Base-by-base conservation (phyloP, 2,329 filamentous ascomycete genomes). In the Thielaviopsis ethacetica region DNA sequence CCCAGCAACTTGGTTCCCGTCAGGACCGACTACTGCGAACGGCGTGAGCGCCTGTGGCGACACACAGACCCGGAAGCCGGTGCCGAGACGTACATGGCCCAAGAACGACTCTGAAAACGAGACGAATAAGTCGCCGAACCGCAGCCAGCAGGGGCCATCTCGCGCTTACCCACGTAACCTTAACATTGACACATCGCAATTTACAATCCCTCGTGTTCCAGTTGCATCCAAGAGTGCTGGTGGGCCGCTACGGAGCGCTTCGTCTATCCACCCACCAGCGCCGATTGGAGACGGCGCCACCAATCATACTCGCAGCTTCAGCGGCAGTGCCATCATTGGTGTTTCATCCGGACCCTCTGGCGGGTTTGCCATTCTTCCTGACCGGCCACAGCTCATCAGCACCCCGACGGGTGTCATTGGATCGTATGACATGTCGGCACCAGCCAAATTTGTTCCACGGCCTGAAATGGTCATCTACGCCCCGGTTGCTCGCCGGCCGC, bases 371-470 rank as follows among this genome's bases (percentile, higher is more conserved):
- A 44, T 56, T 19, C 27, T 56, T n/a, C 44, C 38, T 19, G 54
- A 56, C 19, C 44, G 27, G 24, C 54, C 54, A 26, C 38, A n/a
- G 26, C 82, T 82, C 58, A 81, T 83, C 66, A 82, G 79, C 67
- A 82, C 80, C 3, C 79, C 79, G 1, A 73, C 69, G 10, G 80
- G 80, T 17, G 72, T 82, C 9, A 70, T 73, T 0, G 79, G 79
- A 17, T 44, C 38, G 38, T 44, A 17, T n/a, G 38, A 44, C 17
- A n/a, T n/a, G 15, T 17, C 38, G n/a, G 17, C 38, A 2, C 13
- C 15, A n/a, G n/a, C 15, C 2, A 77, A 75, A 1, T 79, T 75
- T 62, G 79, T 82, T 59, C 64, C 69, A 1, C 74, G 75, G 1
- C 65, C 66, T 2, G 76, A 76, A 44, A 71, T 74, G 1, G 72